phyloP scores from a whole-genome alignment of 805 yeast genomes.

The Teunomyces panamensis region DNA sequence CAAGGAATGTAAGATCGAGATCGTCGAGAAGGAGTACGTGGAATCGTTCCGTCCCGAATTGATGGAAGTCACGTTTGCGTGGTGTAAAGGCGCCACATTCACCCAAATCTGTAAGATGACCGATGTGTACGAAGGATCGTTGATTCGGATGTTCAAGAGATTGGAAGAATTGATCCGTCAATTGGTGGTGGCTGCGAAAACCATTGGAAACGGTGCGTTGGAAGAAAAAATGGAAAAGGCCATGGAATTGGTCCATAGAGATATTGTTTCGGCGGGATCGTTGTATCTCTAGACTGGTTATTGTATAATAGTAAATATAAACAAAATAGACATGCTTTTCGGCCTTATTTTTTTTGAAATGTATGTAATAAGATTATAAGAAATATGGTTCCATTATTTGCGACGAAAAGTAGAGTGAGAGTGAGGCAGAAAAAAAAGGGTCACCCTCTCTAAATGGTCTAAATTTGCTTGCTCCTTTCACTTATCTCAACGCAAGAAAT shows the following conservation, averaged over 20 bases:
- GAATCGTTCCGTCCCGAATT: slow-evolving; percentile 88
- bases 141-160: slow-evolving; percentile 92
- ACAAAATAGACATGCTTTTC: not conserved
- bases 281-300: slow-evolving; percentile 55
- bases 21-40: slow-evolving; percentile 88
- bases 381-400: too few species aligned
- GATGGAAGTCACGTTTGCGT: slow-evolving; percentile 94
- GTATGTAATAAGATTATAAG: too few species aligned
- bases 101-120: slow-evolving; percentile 98
- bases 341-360: not conserved
- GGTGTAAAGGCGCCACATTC: slow-evolving; percentile 96
- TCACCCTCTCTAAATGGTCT: not conserved
- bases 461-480: not conserved
- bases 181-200: slow-evolving; percentile 85
- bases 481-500: not conserved
- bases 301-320: not conserved
- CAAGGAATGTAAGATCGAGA: slow-evolving; percentile 84
- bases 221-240: slow-evolving; percentile 88
- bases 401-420: too few species aligned
- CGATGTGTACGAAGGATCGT: slow-evolving; percentile 95
- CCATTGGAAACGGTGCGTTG: slow-evolving; percentile 86
- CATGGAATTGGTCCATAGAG: slow-evolving; percentile 85
- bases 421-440: not conserved
- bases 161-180: slow-evolving; percentile 91
- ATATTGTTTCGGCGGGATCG: slow-evolving; percentile 94